phyloP scores from a whole-genome alignment of 805 yeast species.

The Candida pini region DNA sequence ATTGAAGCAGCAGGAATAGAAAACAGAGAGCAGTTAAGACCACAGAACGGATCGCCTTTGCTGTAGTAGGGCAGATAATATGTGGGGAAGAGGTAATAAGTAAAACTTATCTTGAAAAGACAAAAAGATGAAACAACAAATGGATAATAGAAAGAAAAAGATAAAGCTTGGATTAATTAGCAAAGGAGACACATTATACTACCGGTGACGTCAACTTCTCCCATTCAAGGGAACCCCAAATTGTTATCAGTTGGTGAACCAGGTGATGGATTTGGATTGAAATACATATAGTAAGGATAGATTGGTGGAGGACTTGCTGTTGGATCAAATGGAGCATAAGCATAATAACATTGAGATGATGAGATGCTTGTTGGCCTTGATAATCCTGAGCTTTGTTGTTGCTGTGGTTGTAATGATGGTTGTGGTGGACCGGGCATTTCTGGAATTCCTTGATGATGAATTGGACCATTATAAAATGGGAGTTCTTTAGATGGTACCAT shows the following conservation, averaged over 20 bases:
- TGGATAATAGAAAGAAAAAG: not conserved
- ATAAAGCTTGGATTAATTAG: not conserved
- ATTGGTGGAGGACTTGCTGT: constrained; percentile 19
- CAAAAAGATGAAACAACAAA: no score
- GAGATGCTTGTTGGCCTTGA: constrained; percentile 11
- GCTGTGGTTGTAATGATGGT: no score
- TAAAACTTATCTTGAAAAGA: no score
- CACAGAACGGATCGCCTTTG: no score
- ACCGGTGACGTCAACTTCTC: no score
- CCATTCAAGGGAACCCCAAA: no score
- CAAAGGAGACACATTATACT: no score
- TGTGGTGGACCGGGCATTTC: constrained; percentile 11
- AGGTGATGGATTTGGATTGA: constrained; percentile 22
- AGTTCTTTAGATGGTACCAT: constrained; percentile 25
- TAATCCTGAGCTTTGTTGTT: no score
- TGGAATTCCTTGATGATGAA: constrained; percentile 8
- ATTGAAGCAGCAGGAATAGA: no score
- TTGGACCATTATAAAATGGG: constrained; percentile 10
- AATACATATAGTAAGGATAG: constrained; percentile 29
- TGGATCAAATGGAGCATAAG: constrained; percentile 24
- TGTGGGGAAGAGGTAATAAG: no score
- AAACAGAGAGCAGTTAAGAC: no score
- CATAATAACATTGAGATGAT: constrained; percentile 21
- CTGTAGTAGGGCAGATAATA: no score
- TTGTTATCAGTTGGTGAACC: constrained; percentile 14